Evolutionary conservation across 495 filamentous ascomycete species (phyloP).

Genomic region (Lasiosphaeria miniovina): DNA sequence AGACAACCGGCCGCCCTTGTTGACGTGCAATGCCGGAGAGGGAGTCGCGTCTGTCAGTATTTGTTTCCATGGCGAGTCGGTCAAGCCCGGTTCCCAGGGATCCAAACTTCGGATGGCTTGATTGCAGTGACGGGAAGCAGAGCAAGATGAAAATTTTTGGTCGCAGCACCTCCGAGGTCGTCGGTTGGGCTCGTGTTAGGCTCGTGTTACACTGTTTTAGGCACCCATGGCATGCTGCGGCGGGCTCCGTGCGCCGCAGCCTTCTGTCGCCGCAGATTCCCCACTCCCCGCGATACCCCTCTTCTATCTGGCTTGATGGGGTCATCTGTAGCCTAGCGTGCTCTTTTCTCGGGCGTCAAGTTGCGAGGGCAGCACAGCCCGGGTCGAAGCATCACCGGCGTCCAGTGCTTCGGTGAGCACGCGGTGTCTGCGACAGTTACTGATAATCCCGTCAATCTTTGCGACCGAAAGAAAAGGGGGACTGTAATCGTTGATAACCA

Average conservation of each 20-base stretch:
- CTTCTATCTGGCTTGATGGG: neutral
- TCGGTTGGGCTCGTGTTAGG: neutral
- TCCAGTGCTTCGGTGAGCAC: too few relatives aligned
- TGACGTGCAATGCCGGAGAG: constrained; percentile 4
- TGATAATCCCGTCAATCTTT: too few relatives aligned
- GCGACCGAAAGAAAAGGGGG: too few relatives aligned
- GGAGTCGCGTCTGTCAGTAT: neutral
- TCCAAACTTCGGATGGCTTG: neutral
- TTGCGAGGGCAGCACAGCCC: neutral
- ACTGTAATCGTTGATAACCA: too few relatives aligned
- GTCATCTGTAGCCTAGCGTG: neutral
- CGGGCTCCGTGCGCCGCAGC: neutral
- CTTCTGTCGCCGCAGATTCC: neutral
- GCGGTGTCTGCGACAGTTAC: too few relatives aligned
- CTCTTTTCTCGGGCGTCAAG: neutral
- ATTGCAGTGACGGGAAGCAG: neutral
- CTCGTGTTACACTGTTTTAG: neutral
- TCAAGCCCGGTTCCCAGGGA: neutral
- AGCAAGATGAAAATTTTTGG: neutral
- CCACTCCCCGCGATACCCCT: neutral
- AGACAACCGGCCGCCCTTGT: constrained; percentile 5
- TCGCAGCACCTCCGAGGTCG: neutral
- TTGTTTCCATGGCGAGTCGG: neutral
- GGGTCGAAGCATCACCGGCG: neutral
- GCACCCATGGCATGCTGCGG: neutral